phyloP scores from a whole-genome alignment of 805 yeast species.

The Saccharomycopsis fodiens region DNA sequence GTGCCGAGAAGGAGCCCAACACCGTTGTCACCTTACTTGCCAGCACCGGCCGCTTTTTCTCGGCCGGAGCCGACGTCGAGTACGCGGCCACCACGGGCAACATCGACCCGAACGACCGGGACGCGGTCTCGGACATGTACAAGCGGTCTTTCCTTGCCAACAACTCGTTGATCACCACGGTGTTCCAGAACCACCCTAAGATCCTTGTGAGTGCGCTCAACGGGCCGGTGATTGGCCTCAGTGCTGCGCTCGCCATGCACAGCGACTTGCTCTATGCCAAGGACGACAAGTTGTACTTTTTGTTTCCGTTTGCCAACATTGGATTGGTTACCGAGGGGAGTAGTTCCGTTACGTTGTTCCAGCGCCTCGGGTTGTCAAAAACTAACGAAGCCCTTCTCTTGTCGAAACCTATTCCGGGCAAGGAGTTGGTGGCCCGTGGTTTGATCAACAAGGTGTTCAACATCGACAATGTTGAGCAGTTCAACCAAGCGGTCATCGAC shows the following conservation, averaged over 20 bases:
- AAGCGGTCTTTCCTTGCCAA: slow-evolving; percentile 48
- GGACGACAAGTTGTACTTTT: slow-evolving; percentile 48
- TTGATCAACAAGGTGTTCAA: slow-evolving; percentile 52
- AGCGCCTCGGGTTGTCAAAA: slow-evolving; percentile 62
- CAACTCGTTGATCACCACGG: slow-evolving; percentile 59
- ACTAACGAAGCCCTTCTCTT: slow-evolving; percentile 67
- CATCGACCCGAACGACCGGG: slow-evolving; percentile 18
- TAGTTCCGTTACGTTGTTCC: slow-evolving; percentile 58
- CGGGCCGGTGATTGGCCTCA: slow-evolving; percentile 80
- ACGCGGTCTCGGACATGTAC: slow-evolving; percentile 1
- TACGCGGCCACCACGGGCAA: slow-evolving; percentile 11
- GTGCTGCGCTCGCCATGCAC: slow-evolving; percentile 61
- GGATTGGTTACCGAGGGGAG: slow-evolving; percentile 83
- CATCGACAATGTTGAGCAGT: slow-evolving; percentile 28
- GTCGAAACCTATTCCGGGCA: slow-evolving; percentile 54
- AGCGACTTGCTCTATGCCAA: slow-evolving; percentile 70
- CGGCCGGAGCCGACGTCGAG: slow-evolving; percentile 66
- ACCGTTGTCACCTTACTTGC: slow-evolving; percentile 60
- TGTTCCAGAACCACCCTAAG: slow-evolving; percentile 63
- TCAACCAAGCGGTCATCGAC: slow-evolving; percentile 34
- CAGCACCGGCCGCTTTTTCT: slow-evolving; percentile 66
- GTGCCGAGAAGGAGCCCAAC: slow-evolving; percentile 54
- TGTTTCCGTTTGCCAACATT: slow-evolving; percentile 71
- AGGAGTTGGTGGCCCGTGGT: slow-evolving; percentile 47
- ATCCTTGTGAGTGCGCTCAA: slow-evolving; percentile 65